Evolutionary conservation across 2,329 filamentous ascomycete species (phyloP), one percentile per base, ranked within the genome.

Genomic region (Hypoxylon sp.): DNA sequence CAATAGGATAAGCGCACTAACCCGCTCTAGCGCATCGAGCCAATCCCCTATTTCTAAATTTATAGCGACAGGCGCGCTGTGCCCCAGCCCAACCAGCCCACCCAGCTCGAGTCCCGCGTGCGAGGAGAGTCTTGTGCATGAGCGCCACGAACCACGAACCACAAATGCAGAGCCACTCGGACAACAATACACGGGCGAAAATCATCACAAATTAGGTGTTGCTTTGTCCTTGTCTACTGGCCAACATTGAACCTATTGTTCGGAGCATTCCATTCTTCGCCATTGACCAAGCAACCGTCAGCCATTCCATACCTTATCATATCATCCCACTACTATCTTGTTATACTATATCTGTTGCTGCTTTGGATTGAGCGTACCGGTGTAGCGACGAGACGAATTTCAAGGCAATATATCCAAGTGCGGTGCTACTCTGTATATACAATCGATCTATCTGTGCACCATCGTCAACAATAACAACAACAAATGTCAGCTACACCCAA

Each of bases 401-500:
- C 57, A 59, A 51, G 56, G 16, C 55, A 57, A 36, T 46, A 61
- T 59, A 59, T 46, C 54, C 56, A 61, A 54, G 22, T 59, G 30
- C 28, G 55, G 56, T 64, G 36, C 44, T 52, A 32, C 62, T 59
- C 64, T 60, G 57, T 65, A 65, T 61, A 70, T 64, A 65, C 61
- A 28, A 58, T 58, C 36, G 30, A 42, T 62, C 60, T 58, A 49
- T 61, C 50, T 16, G 54, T 57, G 55, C 53, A 50, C 53, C 26
- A 38, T 1, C 20, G 40, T 32, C 51, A 33, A 40, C 50, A 49
- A 36, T 55, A 49, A 36, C 71, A 72, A 71, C 53, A 73, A 36
- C 59, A 63, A 64, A 87, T 87, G 85, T 85, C 85, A 64, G 78
- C 80, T 67, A 79, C 73, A 53, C 76, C 84, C 61, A 87, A 86